Evolutionary conservation across 805 yeast genomes (phyloP), one percentile per base, ranked within the genome.

Genomic region (Nakazawaea holstii): DNA sequence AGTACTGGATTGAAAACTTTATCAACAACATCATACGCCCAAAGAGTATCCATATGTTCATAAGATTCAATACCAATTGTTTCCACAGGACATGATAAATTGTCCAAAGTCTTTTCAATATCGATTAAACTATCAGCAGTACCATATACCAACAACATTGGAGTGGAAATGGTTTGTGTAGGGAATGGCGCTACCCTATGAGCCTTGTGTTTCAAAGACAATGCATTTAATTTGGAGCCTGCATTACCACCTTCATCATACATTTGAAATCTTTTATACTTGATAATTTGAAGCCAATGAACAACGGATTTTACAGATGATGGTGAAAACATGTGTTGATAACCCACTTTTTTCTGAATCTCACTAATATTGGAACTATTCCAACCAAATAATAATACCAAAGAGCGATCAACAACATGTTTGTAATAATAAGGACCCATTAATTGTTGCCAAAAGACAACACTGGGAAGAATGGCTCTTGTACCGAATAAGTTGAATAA

Each of bases 231-330:
- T 35, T 67, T 52, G n/a, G 67, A 64, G 29, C 57, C 39, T 38
- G 56, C 43, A 50, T 55, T 43, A 39, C 58, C 49, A 17, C 62
- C 69, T 52, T 88, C 96, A 58, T 87, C 94, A 65, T 81, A 92
- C 96, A 94, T 85, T 63, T 91, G 96, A 63, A 92, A 91, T 41
- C 77, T 74, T 40, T 78, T 79, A 6, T 85, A 73, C 45, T 84
- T 73, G 52, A 92, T 87, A 45, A 92, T 91, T 65, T 89, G 96
- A 58, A 89, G 88, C 97, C 97, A 89, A 65, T 89, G 97, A n/a
- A 90, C 97, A 39, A 89, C 90, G 8, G 87, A 79, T 64, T 91
- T 92, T 26, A 91, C 98, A 2, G 91, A 81, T 0, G 98, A 89
- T 20, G 95, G 85, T 1, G 96, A 87, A 66, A 91, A 92, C 46